phyloP scores from a whole-genome alignment of 805 yeast species.

The Pichia thaimueangensis region DNA sequence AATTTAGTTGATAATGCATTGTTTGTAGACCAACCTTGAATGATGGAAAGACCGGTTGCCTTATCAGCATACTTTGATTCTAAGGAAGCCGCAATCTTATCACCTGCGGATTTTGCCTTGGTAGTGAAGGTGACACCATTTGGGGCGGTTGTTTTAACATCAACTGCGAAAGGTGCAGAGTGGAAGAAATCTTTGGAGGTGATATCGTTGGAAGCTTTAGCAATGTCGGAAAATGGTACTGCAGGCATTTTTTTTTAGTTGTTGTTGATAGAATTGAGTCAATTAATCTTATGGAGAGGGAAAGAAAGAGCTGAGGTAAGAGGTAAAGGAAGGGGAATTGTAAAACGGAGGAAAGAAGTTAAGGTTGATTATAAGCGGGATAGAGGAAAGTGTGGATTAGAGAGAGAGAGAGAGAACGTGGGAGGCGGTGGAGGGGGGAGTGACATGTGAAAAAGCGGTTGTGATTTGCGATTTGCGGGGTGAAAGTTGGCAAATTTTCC shows the following conservation, averaged over 20 bases:
- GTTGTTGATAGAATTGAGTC: not conserved
- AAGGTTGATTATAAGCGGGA: not conserved
- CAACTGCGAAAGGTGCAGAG: conserved; percentile 77
- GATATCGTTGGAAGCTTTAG: conserved; percentile 87
- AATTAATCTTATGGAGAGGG: not conserved
- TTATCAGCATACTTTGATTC: conserved; percentile 93
- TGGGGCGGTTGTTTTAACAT: conserved; percentile 88
- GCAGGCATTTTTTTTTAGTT: conserved; percentile 59
- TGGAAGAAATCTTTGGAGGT: conserved; percentile 92
- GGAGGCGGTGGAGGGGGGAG: not conserved
- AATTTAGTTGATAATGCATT: conserved; percentile 88
- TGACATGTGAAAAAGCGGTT: not conserved
- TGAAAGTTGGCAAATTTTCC: too few relatives aligned
- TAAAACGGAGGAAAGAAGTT: not conserved
- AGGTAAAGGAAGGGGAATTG: not conserved
- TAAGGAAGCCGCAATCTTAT: conserved; percentile 77
- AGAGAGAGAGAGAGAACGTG: not conserved
- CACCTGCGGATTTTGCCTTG: conserved; percentile 75
- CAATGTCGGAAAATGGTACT: conserved; percentile 88
- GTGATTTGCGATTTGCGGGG: too few relatives aligned
- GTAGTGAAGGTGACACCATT: conserved; percentile 93
- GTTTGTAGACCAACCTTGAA: conserved; percentile 98
- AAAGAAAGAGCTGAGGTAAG: not conserved
- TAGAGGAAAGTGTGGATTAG: not conserved
- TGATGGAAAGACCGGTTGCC: conserved; percentile 83